Evolutionary conservation across 169 alveolate genomes (phyloP).

Genomic region (Toxoplasma gondii): DNA sequence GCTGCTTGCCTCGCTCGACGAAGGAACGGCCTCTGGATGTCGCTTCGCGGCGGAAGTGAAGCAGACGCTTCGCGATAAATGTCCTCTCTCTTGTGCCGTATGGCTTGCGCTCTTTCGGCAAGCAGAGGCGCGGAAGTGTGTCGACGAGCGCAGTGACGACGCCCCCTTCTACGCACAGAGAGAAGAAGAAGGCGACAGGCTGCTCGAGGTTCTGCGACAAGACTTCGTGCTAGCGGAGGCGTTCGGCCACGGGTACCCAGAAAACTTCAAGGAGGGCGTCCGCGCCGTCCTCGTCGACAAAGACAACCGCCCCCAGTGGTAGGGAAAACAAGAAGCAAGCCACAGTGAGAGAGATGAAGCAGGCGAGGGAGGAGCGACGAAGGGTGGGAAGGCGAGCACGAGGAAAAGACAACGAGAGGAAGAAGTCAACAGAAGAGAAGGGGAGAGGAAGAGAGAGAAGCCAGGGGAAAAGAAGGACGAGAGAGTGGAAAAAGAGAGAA

Average conservation of each 20-base stretch:
- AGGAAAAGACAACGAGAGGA: not conserved
- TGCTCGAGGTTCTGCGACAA: not conserved
- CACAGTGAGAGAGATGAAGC: no score
- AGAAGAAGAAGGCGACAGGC: not conserved
- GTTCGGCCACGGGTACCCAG: not conserved
- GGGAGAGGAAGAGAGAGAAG: no score
- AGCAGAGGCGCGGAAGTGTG: not conserved
- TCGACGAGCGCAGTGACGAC: not conserved
- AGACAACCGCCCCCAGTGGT: constrained; percentile 82
- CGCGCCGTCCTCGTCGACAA: constrained; percentile 83
- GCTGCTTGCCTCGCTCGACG: not conserved
- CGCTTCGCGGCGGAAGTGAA: not conserved
- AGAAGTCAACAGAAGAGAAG: no score
- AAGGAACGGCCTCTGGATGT: not conserved
- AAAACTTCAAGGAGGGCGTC: constrained; percentile 77
- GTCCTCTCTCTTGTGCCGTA: constrained; percentile 27
- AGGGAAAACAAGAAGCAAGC: not conserved
- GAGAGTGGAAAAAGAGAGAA: not conserved
- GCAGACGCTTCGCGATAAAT: not conserved
- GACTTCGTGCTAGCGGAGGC: not conserved
- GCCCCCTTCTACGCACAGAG: not conserved
- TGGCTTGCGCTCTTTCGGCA: not conserved
- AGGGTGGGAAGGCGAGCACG: not conserved
- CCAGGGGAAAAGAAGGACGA: no score
- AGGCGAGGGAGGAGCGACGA: no score